Base-by-base conservation (phyloP, 2,329 filamentous ascomycete genomes). In the Nothophaeocryptopus gaeumannii region DNA sequence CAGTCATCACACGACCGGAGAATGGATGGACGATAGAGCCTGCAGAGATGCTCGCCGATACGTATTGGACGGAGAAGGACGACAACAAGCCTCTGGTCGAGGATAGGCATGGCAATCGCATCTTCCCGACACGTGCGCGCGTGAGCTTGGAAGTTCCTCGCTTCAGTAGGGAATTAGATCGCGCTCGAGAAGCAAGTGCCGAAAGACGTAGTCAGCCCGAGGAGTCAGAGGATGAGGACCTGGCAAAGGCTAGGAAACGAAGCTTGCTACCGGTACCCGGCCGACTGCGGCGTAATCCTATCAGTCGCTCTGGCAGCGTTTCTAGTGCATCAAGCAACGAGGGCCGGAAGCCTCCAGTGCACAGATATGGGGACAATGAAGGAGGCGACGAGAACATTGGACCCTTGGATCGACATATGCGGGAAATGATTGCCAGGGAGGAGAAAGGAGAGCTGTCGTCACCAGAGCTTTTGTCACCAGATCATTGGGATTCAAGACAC, bases 21-120 rank as follows among this genome's bases (percentile, higher is more conserved):
- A 83, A 90, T 16, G 90, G 95, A 63, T 97, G 93, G 93, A 79
- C 82, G 34, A 82, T 91, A 13, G 82, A 86, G 38, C 88, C 92
- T 0, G 84, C 88, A 48, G 91, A 97, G 66, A 79, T 96, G 68
- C 74, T 97, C 39, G 91, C 91, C 4, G 93, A 99, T 72, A 78
- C 86, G 1, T 89, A 91, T 63, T 99, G 93, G 93, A 73, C 95
- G 15, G 89, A 96, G 66, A 84, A 91, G 62, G 82, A 80, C 30
- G 76, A 85, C 50, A 90, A 96, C 69, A 95, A 91, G 67, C 78
- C 78, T 45, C 75, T 90, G 26, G 85, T 96, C 36, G 88, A 95
- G 64, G 87, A 96, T 68, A 82, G 84, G 11, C 76, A 88, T 61
- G 89, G 89, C 63, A 79, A 81, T 40, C 84, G 80, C 50, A 81